These are phyloP conservation scores for Bjerkandera adusta DNA, from an alignment of 1,284 basidiomycete species.

Conservation along the genomic window DNA sequence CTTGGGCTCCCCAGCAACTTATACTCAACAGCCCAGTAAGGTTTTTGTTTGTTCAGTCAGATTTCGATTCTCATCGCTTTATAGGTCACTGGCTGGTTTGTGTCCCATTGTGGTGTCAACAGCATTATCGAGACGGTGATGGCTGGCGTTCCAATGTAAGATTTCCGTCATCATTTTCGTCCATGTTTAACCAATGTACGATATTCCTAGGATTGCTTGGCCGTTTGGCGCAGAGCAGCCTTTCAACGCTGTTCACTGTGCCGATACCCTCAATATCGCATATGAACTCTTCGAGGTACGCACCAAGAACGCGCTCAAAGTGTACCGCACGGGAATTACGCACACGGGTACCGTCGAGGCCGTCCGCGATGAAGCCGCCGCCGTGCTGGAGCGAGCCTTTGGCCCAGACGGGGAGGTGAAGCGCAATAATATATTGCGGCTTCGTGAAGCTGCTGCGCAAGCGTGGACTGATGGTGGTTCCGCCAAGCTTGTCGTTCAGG, in stretches of 20 bases:
- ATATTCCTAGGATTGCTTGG: conserved; percentile 17
- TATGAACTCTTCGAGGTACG: conserved; percentile 28
- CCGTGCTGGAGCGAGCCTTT: conserved; percentile 19
- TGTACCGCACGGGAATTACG: conserved; percentile 18
- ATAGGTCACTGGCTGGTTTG: conserved; percentile 14
- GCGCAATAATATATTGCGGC: conserved; percentile 14
- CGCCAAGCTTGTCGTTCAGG: neutral
- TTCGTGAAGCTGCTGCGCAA: conserved; percentile 2
- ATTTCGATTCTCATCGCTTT: neutral
- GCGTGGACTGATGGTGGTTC: conserved; percentile 14
- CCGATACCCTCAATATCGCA: conserved; percentile 19
- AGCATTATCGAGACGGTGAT: conserved; percentile 14
- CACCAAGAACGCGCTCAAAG: conserved; percentile 19
- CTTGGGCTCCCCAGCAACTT: conserved; percentile 15
- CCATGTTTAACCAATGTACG: too few species aligned
- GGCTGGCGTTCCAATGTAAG: conserved; percentile 14
- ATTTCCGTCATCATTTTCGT: neutral
- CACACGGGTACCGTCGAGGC: conserved; percentile 17
- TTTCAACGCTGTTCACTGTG: conserved; percentile 14
- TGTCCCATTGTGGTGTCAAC: conserved; percentile 17
- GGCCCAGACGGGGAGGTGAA: conserved; percentile 20
- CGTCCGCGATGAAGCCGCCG: conserved; percentile 15
- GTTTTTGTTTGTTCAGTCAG: neutral
- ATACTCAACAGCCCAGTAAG: conserved; percentile 16
- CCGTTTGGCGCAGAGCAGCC: conserved; percentile 22